Evolutionary conservation across 352 stramenopile species (phyloP), one percentile per base, ranked within the genome.

Genomic region (Pythium plurisporium): DNA sequence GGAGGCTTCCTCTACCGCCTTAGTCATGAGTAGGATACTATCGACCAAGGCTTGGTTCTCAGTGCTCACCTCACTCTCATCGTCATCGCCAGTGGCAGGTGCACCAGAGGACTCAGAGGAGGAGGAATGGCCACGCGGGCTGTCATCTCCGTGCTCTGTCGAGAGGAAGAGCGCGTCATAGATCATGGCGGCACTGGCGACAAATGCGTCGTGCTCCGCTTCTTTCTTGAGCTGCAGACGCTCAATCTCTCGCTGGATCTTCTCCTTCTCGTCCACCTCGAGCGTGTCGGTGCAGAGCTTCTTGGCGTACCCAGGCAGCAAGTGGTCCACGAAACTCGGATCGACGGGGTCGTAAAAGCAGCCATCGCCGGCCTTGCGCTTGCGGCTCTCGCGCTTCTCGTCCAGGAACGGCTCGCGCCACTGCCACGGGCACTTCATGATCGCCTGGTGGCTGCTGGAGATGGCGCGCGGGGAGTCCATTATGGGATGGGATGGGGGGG

Each of bases 341-440:
- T 94, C 84, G 47, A 94, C 84, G 11, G 84, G 84, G 64, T 94
- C 84, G 69, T 89, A 90, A 54, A 90, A 89, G 63, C 77, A 84
- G 47, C 79, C 82, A 61, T 94, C 84, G 50, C 81, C 84, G 12
- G 84, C 76, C 63, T 91, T 89, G 66, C 84, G 84, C 70, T 94
- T 94, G 64, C 82, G 79, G 62, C 75, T 89, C 45, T 84, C 82
- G 48, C 69, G 84, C 58, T 87, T 87, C 57, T 90, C 84, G 49
- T 91, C 84, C 47, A 94, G 65, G 64, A 94, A 94, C 12, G 83
- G 81, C 60, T 89, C 73, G 27, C 84, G 84, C 84, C 84, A 94
- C 53, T 94, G 84, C 84, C 84, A 94, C 23, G 84, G 84, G 43
- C 84, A 94, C 68, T 94, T 94, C 74, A 94, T 86, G 64, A 94